Percentiles rank a stretch among this genome's conserved stretches.
Evolutionary conservation across 257 asterid species (phyloP).

Genomic region (Fraxinus americana): DNA sequence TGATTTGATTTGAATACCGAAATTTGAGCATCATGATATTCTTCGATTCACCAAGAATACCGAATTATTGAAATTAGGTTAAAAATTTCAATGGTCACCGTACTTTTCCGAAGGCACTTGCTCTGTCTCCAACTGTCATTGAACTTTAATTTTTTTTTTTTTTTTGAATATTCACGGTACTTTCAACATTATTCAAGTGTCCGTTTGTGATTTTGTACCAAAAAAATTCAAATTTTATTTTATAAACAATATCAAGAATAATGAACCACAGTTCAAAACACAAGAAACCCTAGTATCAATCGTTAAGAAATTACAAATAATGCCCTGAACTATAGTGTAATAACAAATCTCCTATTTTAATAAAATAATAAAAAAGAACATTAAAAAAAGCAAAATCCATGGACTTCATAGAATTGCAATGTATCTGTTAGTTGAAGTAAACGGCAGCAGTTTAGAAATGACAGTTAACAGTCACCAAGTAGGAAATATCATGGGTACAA

Average conservation of each 20-base stretch:
- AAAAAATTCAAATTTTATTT: not conserved
- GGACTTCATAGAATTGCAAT: not conserved
- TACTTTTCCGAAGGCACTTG: no score
- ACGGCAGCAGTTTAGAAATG: not conserved
- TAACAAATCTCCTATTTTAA: not conserved
- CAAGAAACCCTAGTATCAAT: not conserved
- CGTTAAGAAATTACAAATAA: not conserved
- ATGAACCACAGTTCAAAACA: no score
- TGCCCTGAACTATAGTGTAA: not conserved
- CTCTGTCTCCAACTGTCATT: no score
- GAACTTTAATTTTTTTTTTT: no score
- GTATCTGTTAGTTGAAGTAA: constrained; percentile 8
- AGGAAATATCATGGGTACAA: not conserved
- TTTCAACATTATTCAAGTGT: no score
- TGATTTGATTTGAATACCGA: not conserved
- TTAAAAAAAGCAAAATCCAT: not conserved
- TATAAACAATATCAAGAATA: no score
- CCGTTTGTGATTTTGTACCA: no score
- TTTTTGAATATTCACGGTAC: no score
- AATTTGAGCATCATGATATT: not conserved
- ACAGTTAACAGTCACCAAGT: no score
- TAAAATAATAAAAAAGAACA: no score
- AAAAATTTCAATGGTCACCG: no score
- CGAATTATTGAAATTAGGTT: no score
- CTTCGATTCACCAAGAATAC: not conserved